These are phyloP conservation scores for Pholiota microspora DNA, from an alignment of 768 basidiomycete species.

Conservation along the genomic window DNA sequence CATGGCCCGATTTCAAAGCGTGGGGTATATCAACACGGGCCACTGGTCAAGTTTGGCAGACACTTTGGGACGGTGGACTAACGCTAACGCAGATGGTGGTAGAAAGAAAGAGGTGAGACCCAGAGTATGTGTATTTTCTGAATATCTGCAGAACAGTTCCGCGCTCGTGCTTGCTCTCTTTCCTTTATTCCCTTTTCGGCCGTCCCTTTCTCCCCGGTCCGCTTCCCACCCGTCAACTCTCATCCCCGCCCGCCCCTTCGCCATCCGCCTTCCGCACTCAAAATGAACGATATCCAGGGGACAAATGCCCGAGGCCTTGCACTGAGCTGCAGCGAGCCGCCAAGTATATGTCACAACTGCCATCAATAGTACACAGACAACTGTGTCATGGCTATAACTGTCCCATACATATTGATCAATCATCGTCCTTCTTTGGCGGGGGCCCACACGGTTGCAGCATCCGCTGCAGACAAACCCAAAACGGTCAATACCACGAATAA, in stretches of 20 bases:
- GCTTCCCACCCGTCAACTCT: neutral
- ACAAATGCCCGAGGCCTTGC: neutral
- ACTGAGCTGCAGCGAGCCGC: neutral
- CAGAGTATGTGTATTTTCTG: conserved; percentile 4
- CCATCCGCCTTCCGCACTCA: neutral
- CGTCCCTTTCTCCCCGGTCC: conserved; percentile 14
- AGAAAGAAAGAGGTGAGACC: neutral
- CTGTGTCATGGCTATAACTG: conserved; percentile 6
- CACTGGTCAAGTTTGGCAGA: conserved; percentile 11
- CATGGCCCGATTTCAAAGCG: conserved; percentile 17
- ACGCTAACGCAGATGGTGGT: neutral
- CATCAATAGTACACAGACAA: neutral
- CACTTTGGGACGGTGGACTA: conserved; percentile 13
- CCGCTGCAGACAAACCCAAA: conserved; percentile 44
- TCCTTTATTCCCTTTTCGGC: conserved; percentile 15
- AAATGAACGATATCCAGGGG: neutral
- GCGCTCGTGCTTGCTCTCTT: too few relatives aligned
- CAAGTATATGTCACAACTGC: neutral
- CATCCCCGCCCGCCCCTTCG: neutral
- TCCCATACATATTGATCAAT: conserved; percentile 32
- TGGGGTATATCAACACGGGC: conserved; percentile 10
- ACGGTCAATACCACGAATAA: conserved; percentile 1
- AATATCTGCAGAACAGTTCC: too few relatives aligned
- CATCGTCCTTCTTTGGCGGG: conserved; percentile 87
- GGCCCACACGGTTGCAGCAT: conserved; percentile 96